Base-by-base conservation (phyloP, 805 yeast genomes). In the Wickerhamiella cacticola region DNA sequence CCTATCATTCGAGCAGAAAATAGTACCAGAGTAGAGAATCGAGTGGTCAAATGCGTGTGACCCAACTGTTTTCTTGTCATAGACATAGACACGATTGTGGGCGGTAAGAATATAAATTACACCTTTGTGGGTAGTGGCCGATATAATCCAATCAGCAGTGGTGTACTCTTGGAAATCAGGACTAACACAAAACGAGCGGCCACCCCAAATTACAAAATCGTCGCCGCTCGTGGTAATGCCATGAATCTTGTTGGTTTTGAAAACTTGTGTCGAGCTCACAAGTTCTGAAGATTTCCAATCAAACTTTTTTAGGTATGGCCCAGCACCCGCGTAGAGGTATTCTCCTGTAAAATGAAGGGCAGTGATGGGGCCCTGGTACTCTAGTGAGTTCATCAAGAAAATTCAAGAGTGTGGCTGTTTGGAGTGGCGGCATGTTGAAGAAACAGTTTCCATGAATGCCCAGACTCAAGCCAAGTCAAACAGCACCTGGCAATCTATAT, bases 11-110 rank as follows among this genome's bases (percentile, higher is more conserved):
- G 62, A 50, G 15, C 74, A 54, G 0, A 72, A 70, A 33, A 89
- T 74, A 1, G 84, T 71, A 0, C 97, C 98, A 5, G 95, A 84
- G 60, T 92, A 92, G 29, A 92, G 68, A 41, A 89, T 81, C 1
- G 95, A 82, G 54, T 82, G 79, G 63, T 85, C 94, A 16, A 73
- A 33, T 24, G 33, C 39, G 5, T 39, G 23, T 13, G 19, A 22
- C 3, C 29, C 12, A 24, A 13, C 19, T 2, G 2, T 21, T 8
- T 19, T 23, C 22, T 10, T 9, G 16, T 28, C 21, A 23, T 19
- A 31, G 9, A 70, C 55, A 41, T 76, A 64, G 1, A 85, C 73
- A 26, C 72, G 70, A 57, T 89, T 88, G 60, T 88, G 96, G 2
- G 96, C 85, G 0, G 88, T 84, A 46, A 87, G 69, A 15, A 86